Percentiles rank a stretch among this genome's conserved stretches.
These are phyloP conservation scores for Fusarium nematophilum DNA, from an alignment of 2,329 filamentous ascomycete species.

Conservation along the genomic window DNA sequence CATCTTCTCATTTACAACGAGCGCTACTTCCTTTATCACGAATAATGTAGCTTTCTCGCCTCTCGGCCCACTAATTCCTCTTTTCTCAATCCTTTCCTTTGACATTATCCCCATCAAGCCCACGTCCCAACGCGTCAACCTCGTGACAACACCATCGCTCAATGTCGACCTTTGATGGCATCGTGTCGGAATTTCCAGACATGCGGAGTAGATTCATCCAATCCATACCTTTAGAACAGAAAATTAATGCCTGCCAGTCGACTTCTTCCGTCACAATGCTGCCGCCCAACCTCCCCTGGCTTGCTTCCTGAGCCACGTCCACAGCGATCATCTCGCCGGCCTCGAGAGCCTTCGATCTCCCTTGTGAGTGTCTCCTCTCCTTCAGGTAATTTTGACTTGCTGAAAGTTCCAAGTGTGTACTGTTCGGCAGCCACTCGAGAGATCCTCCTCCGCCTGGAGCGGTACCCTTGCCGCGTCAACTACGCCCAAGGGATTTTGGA, in stretches of 20 bases:
- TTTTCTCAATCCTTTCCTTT: not conserved
- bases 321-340: slow-evolving; percentile 88
- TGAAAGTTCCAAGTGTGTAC: slow-evolving; percentile 69
- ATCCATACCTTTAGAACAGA: not conserved
- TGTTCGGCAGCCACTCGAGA: slow-evolving; percentile 87
- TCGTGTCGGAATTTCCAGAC: slow-evolving; percentile 80
- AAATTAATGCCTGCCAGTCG: slow-evolving; percentile 64
- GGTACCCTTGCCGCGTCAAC: slow-evolving; percentile 83
- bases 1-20: too few species aligned
- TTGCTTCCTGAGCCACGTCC: slow-evolving; percentile 92
- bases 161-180: slow-evolving; percentile 84
- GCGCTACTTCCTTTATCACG: too few species aligned
- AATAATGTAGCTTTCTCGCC: too few species aligned
- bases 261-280: slow-evolving; percentile 77
- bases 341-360: slow-evolving; percentile 80
- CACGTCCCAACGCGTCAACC: not conserved
- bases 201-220: slow-evolving; percentile 68
- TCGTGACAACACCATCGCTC: not conserved
- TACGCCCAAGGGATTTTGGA: slow-evolving; percentile 83
- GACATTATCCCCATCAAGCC: not conserved
- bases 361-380: slow-evolving; percentile 62
- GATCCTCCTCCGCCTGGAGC: slow-evolving; percentile 83
- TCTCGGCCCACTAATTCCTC: too few species aligned
- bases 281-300: slow-evolving; percentile 73
- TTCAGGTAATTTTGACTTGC: not conserved